phyloP scores from a whole-genome alignment of 1,284 basidiomycete genomes.

The Sutorius eximius region DNA sequence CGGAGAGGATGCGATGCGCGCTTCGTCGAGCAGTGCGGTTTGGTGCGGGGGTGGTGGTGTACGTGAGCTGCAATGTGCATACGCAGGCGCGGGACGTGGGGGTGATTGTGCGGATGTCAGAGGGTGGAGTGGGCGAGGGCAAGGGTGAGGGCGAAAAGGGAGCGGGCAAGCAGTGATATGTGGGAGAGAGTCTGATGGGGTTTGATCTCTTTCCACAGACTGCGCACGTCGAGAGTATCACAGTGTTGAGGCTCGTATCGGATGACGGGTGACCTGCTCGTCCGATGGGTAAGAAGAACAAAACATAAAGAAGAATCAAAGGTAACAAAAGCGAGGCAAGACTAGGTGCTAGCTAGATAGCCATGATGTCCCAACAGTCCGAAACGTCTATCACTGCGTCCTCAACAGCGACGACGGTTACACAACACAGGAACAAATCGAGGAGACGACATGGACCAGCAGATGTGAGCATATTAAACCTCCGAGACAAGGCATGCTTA shows the following conservation, averaged over 20 bases:
- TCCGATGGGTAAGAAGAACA: not conserved
- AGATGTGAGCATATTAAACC: slow-evolving; percentile 17
- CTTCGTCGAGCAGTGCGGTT: slow-evolving; percentile 82
- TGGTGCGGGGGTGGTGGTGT: slow-evolving; percentile 72
- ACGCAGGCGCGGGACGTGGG: slow-evolving; percentile 84
- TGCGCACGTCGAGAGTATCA: slow-evolving; percentile 85
- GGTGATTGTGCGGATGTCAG: slow-evolving; percentile 54
- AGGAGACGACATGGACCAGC: slow-evolving; percentile 9
- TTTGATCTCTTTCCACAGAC: slow-evolving; percentile 95
- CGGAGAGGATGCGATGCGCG: slow-evolving; percentile 88
- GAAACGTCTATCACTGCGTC: slow-evolving; percentile 3
- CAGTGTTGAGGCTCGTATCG: slow-evolving; percentile 53
- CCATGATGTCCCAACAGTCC: slow-evolving; percentile 9
- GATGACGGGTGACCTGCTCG: not conserved
- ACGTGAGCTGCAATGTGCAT: slow-evolving; percentile 94
- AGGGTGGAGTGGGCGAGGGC: slow-evolving; percentile 18
- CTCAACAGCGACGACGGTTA: slow-evolving; percentile 5
- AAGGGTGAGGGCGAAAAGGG: slow-evolving; percentile 22
- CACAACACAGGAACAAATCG: slow-evolving; percentile 3
- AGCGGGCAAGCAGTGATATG: slow-evolving; percentile 45
- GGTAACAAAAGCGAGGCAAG: slow-evolving; percentile 22
- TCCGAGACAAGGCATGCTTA: slow-evolving; percentile 41
- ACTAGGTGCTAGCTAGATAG: slow-evolving; percentile 29
- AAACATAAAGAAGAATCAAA: slow-evolving; percentile 14
- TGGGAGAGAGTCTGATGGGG: slow-evolving; percentile 77